A percentile compares a stretch with the other conserved stretches of the same genome.
Evolutionary conservation across 805 yeast species (phyloP).

Genomic region (Schwanniomyces vanrijiae): DNA sequence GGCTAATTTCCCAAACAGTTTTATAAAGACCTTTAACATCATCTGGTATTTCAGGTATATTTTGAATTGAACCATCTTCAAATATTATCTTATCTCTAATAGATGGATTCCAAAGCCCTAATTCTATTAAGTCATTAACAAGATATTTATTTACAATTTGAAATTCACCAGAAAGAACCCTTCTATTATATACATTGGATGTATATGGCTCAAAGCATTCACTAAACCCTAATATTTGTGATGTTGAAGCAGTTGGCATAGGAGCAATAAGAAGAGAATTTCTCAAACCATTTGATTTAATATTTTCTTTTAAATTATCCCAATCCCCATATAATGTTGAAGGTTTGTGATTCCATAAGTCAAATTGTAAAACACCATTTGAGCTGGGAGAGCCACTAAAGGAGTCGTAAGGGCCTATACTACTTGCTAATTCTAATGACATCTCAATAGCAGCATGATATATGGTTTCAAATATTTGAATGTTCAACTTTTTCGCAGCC

Average conservation of each 20-base stretch:
- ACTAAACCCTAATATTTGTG: constrained; percentile 89
- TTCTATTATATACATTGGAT: constrained; percentile 85
- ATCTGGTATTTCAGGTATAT: constrained; percentile 69
- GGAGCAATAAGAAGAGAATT: constrained; percentile 90
- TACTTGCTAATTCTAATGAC: constrained; percentile 75
- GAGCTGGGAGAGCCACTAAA: constrained; percentile 90
- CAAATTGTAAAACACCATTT: constrained; percentile 80
- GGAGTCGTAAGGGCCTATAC: constrained; percentile 67
- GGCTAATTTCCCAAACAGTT: constrained; percentile 97
- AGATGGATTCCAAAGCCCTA: constrained; percentile 80
- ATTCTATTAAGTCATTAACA: constrained; percentile 74
- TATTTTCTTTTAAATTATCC: constrained; percentile 63
- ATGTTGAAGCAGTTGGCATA: constrained; percentile 98
- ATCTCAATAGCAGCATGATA: constrained; percentile 92
- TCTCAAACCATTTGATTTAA: constrained; percentile 68
- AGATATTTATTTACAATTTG: constrained; percentile 89
- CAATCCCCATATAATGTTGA: constrained; percentile 79
- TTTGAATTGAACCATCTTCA: constrained; percentile 83
- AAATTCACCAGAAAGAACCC: constrained; percentile 91
- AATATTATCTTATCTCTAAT: constrained; percentile 76
- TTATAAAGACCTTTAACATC: constrained; percentile 77
- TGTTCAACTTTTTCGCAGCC: constrained; percentile 73
- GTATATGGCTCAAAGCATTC: constrained; percentile 98
- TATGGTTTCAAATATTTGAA: constrained; percentile 90
- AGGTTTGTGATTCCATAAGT: constrained; percentile 82